A percentile compares a stretch with the other conserved stretches of the same genome.
phyloP scores from a whole-genome alignment of 75 land plant species.

The Pinus taeda region DNA sequence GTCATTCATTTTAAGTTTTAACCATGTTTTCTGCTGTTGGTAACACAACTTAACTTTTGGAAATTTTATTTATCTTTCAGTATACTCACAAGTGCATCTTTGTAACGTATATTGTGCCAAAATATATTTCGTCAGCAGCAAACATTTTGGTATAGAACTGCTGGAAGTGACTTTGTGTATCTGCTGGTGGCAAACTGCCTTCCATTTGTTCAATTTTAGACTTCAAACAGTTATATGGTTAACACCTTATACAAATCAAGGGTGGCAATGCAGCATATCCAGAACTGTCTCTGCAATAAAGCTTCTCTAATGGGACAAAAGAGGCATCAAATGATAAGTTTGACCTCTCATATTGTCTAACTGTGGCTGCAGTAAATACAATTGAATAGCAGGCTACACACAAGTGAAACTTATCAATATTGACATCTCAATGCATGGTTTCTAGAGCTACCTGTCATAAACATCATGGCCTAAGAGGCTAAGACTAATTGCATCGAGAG shows the following conservation, averaged over 20 bases:
- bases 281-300: not conserved
- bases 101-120: not conserved
- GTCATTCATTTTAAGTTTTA: not conserved
- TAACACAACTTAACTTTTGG: not conserved
- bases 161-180: not conserved
- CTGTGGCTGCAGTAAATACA: not conserved
- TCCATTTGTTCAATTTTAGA: not conserved
- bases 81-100: not conserved
- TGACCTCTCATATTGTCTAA: not conserved
- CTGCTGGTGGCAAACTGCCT: not conserved
- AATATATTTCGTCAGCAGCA: not conserved
- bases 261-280: not conserved
- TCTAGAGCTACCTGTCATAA: not conserved
- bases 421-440: not conserved
- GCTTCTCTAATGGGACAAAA: not conserved
- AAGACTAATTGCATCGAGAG: too few relatives aligned
- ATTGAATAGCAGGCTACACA: not conserved
- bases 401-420: not conserved
- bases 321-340: not conserved
- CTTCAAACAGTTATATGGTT: not conserved
- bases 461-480: too few relatives aligned
- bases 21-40: not conserved
- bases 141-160: not conserved
- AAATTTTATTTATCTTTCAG: not conserved
- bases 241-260: not conserved